Conservation (phyloP, 768 basidiomycete species). For the Lyophyllum decastes region DNA sequence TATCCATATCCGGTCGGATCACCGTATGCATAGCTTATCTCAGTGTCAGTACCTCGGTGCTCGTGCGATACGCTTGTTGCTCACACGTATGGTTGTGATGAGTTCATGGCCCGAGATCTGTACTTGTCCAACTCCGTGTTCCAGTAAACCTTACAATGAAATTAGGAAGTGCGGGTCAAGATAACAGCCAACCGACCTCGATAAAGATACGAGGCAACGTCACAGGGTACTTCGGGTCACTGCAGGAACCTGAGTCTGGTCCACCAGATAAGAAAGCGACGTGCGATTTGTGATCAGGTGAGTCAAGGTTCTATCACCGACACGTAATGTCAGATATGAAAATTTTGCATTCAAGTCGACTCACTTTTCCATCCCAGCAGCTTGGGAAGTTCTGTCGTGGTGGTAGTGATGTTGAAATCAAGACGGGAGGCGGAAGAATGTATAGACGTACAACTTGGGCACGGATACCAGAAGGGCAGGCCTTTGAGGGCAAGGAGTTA, state of each 20-base stretch:
- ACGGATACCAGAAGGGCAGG: slow-evolving; percentile 49
- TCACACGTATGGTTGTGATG: slow-evolving; percentile 55
- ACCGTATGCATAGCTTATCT: slow-evolving; percentile 48
- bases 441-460: slow-evolving; percentile 47
- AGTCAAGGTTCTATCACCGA: slow-evolving; percentile 43
- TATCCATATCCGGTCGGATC: slow-evolving; percentile 67
- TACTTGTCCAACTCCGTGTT: slow-evolving; percentile 34
- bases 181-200: slow-evolving; percentile 36
- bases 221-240: slow-evolving; percentile 45
- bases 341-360: not conserved
- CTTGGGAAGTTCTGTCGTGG: slow-evolving; percentile 48
- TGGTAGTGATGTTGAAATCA: not conserved
- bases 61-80: slow-evolving; percentile 11
- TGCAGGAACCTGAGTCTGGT: slow-evolving; percentile 50
- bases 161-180: slow-evolving; percentile 1
- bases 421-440: not conserved
- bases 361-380: slow-evolving; percentile 58
- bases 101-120: slow-evolving; percentile 44
- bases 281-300: slow-evolving; percentile 53
- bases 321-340: not conserved
- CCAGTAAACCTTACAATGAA: slow-evolving; percentile 44
- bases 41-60: not conserved
- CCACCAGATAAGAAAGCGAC: slow-evolving; percentile 48
- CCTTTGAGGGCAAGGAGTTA: slow-evolving; percentile 37
- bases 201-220: slow-evolving; percentile 51